A percentile compares a stretch with the other conserved stretches of the same genome.
These are phyloP conservation scores for Santalum album DNA, from an alignment of 164 flowering plant genomes.

Conservation along the genomic window DNA sequence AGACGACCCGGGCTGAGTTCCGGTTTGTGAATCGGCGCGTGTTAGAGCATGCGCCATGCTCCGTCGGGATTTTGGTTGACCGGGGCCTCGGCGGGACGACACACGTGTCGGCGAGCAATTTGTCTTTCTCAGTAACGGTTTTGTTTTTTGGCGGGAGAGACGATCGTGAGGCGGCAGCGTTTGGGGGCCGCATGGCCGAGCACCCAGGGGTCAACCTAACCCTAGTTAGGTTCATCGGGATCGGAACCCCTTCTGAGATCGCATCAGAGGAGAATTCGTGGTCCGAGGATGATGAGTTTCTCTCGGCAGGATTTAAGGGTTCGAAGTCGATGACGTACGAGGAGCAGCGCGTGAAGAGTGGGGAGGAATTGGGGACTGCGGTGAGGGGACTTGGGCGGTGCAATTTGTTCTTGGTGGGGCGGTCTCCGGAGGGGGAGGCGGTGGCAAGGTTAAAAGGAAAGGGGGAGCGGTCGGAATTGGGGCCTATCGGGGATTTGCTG, in stretches of 20 bases:
- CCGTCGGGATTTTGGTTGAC: slow-evolving; percentile 38
- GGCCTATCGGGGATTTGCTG: slow-evolving; percentile 55
- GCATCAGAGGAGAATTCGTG: background rate
- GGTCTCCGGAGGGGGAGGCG: slow-evolving; percentile 19
- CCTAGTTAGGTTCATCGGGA: slow-evolving; percentile 20
- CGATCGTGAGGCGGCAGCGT: slow-evolving; percentile 39
- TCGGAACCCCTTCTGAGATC: too few species aligned
- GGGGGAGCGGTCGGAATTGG: slow-evolving; percentile 56
- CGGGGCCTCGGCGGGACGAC: slow-evolving; percentile 39
- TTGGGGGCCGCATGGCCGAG: slow-evolving; percentile 39
- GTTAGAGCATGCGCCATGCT: slow-evolving; percentile 35
- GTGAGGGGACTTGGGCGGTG: slow-evolving; percentile 17
- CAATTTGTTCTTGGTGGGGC: slow-evolving; percentile 45
- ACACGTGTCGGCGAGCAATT: slow-evolving; percentile 33
- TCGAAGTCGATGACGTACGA: slow-evolving; percentile 11
- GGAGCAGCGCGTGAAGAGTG: slow-evolving; percentile 22
- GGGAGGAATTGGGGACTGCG: slow-evolving; percentile 11
- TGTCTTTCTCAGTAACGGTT: slow-evolving; percentile 12
- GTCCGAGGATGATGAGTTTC: background rate
- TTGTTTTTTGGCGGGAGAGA: slow-evolving; percentile 37
- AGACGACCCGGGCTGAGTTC: slow-evolving; percentile 18
- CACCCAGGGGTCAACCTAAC: slow-evolving; percentile 33
- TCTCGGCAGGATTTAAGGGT: background rate
- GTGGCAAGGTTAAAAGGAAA: slow-evolving; percentile 5
- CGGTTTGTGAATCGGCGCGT: slow-evolving; percentile 24